Evolutionary conservation across 2,329 filamentous ascomycete genomes (phyloP).

Genomic region (Lachnellula hyalina): DNA sequence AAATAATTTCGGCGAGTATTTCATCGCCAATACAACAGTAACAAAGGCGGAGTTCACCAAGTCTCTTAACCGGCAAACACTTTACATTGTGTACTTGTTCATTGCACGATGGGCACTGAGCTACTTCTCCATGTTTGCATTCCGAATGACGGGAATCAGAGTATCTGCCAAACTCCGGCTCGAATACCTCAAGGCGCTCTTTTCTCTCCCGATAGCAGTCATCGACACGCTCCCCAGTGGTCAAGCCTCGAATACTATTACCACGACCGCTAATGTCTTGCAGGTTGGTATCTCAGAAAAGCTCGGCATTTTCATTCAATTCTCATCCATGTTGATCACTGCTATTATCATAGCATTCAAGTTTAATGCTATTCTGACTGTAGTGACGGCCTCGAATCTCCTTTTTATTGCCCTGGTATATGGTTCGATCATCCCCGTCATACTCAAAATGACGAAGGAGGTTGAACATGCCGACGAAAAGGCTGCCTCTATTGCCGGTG

Average conservation of each 20-base stretch:
- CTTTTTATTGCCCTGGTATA: constrained; percentile 50
- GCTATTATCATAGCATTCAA: constrained; percentile 51
- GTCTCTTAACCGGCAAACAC: constrained; percentile 41
- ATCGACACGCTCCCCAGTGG: constrained; percentile 58
- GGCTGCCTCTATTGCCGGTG: constrained; percentile 55
- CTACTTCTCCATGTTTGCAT: constrained; percentile 57
- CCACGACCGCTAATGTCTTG: constrained; percentile 59
- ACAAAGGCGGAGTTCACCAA: constrained; percentile 37
- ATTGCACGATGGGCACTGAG: constrained; percentile 58
- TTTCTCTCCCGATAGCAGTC: constrained; percentile 61
- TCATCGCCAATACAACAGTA: constrained; percentile 31
- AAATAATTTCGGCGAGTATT: constrained; percentile 42
- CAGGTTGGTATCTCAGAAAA: constrained; percentile 62
- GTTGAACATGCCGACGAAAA: constrained; percentile 48
- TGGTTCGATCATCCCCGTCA: constrained; percentile 46
- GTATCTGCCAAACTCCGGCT: constrained; percentile 57
- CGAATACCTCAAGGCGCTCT: constrained; percentile 58
- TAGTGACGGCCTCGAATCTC: constrained; percentile 53
- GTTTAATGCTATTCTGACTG: constrained; percentile 53
- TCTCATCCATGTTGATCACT: constrained; percentile 45
- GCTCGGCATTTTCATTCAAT: constrained; percentile 54
- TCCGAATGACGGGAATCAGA: constrained; percentile 57
- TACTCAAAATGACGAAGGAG: constrained; percentile 45
- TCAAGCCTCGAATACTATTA: constrained; percentile 41
- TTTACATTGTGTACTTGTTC: constrained; percentile 69